phyloP scores from a whole-genome alignment of 2,329 filamentous ascomycete genomes.

The Phyllosticta citrichinensis region DNA sequence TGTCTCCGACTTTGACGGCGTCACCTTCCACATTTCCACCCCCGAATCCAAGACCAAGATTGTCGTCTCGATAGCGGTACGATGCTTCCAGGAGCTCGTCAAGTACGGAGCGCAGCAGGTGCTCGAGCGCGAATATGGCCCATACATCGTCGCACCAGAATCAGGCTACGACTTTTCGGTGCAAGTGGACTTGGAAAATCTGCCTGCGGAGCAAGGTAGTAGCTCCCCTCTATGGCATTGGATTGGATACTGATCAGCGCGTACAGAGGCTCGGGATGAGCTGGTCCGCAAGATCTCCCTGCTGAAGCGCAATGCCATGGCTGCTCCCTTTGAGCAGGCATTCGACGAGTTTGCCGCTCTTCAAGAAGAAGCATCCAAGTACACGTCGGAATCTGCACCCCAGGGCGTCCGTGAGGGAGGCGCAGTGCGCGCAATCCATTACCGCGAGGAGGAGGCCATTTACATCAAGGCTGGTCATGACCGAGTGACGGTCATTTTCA shows the following conservation, averaged over 20 bases:
- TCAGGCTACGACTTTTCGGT: conserved; percentile 94
- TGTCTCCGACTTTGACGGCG: conserved; percentile 97
- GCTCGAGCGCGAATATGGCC: conserved; percentile 86
- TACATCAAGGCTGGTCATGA: conserved; percentile 98
- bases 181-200: conserved; percentile 73
- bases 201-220: conserved; percentile 68
- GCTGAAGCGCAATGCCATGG: conserved; percentile 97
- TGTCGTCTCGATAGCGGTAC: conserved; percentile 84
- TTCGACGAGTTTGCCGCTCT: conserved; percentile 86
- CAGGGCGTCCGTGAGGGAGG: conserved; percentile 84
- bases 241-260: conserved; percentile 15
- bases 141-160: conserved; percentile 81
- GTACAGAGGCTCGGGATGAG: conserved; percentile 68
- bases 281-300: conserved; percentile 79
- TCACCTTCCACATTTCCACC: conserved; percentile 96
- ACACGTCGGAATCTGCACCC: conserved; percentile 86
- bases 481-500: conserved; percentile 97
- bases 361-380: conserved; percentile 80
- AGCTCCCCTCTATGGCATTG: background rate
- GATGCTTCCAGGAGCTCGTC: conserved; percentile 87
- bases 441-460: conserved; percentile 97
- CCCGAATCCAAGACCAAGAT: conserved; percentile 91
- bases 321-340: conserved; percentile 92
- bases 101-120: conserved; percentile 88
- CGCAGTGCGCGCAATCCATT: conserved; percentile 91